Base-by-base conservation (phyloP, 148 eudicot species). In the Bassia scoparia region DNA sequence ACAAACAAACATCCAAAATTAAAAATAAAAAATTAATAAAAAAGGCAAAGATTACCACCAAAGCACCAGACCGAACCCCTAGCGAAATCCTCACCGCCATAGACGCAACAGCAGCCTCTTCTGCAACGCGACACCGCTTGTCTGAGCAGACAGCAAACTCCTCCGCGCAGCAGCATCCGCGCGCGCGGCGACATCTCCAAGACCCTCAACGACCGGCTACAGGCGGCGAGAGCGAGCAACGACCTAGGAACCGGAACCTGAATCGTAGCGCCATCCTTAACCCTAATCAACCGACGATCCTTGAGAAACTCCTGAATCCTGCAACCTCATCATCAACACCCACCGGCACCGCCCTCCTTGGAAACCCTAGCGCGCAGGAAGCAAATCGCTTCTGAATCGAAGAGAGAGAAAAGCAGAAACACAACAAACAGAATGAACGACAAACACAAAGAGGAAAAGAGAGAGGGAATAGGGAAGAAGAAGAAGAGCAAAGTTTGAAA, bases 11-110 rank as follows among this genome's bases (percentile, higher is more conserved):
- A 11, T 48, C n/a, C 38, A 38, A 70, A 52, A 61, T 41, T 7
- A 41, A 73, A 67, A 18, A 37, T 58, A 43, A 58, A 1, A 35
- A 74, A 54, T 23, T 77, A 5, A 29, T 2, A 24, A 33, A 61
- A 0, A 16, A 34, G 24, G 14, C 33, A n/a, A 18, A 49, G 0
- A 72, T 62, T 65, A 89, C 90, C 88, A 70, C 67, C 78, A 81
- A 67, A 74, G 79, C 81, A 11, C 97, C 97, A 21, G 87, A 77
- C 83, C 97, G 59, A 92, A 86, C 77, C 84, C 35, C 88, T 72
- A 0, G 89, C 98, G 24, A 83, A 88, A 80, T 95, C 93, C 92
- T 95, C 97, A 0, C 91, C 93, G 79, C 91, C 80, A 89, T 1
- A 3, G 96, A 88, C 10, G 89, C 90, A 9, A 84, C 90, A 17